Evolutionary conservation across 2,329 filamentous ascomycete species (phyloP).

Genomic region (Colletotrichum higginsianum): DNA sequence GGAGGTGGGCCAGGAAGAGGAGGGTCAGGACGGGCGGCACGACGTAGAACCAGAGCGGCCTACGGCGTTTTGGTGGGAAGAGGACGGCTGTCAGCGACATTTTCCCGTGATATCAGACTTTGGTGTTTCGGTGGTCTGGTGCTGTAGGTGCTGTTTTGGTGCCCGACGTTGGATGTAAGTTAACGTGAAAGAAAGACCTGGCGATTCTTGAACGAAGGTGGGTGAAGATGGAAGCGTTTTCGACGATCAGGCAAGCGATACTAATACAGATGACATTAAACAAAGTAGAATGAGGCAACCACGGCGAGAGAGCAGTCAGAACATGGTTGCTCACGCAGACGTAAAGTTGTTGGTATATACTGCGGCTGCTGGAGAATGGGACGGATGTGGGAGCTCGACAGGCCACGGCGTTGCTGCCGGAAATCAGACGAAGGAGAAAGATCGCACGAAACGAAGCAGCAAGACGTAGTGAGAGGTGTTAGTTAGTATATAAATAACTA

Average conservation of each 20-base stretch:
- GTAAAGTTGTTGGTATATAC: not conserved
- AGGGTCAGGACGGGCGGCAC: not conserved
- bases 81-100: not conserved
- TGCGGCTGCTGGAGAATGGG: not conserved
- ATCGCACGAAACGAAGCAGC: not conserved
- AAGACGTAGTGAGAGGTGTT: not conserved
- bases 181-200: not conserved
- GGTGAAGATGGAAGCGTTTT: not conserved
- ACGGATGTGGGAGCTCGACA: not conserved
- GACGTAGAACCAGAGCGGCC: constrained; percentile 24
- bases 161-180: no score
- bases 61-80: not conserved
- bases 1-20: not conserved
- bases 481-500: not conserved
- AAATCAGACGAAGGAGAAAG: not conserved
- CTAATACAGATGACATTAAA: no score
- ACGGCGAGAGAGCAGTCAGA: not conserved
- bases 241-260: not conserved
- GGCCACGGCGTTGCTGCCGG: not conserved
- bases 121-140: not conserved
- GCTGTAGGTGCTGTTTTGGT: no score
- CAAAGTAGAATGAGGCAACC: no score
- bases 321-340: not conserved
- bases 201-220: not conserved
- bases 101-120: not conserved